A percentile compares a stretch with the other conserved stretches of the same genome.
These are phyloP conservation scores for Trichoderma atroviride DNA, from an alignment of 2,329 filamentous ascomycete species.

Conservation along the genomic window DNA sequence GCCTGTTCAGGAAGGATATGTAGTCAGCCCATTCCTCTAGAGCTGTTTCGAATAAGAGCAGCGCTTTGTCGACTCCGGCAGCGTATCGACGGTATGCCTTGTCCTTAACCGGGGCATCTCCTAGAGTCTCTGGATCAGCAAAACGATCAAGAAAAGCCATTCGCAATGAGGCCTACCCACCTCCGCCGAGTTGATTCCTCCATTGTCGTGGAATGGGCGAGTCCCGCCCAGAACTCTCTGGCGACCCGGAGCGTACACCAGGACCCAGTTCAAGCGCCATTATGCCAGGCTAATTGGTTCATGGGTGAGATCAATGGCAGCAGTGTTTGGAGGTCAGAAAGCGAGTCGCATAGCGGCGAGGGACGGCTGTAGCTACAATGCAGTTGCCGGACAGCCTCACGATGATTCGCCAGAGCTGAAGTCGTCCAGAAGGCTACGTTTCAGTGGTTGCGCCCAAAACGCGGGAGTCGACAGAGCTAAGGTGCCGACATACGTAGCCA, in stretches of 20 bases:
- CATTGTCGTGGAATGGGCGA: slow-evolving; percentile 76
- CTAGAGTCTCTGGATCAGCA: slow-evolving; percentile 37
- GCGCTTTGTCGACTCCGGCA: slow-evolving; percentile 79
- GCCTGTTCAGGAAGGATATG: slow-evolving; percentile 89
- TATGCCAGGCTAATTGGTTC: slow-evolving; percentile 35
- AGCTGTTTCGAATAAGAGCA: slow-evolving; percentile 87
- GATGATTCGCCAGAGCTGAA: slow-evolving; percentile 17
- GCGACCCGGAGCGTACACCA: slow-evolving; percentile 66
- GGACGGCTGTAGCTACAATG: neutral
- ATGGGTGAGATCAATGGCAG: slow-evolving; percentile 19
- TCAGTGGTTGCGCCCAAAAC: slow-evolving; percentile 21
- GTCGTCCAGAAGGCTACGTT: slow-evolving; percentile 26
- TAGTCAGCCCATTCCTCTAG: slow-evolving; percentile 99
- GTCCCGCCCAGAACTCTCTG: slow-evolving; percentile 80
- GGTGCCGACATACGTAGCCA: slow-evolving; percentile 5
- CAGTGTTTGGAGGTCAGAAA: slow-evolving; percentile 1
- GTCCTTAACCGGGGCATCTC: slow-evolving; percentile 62
- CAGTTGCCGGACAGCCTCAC: slow-evolving; percentile 14
- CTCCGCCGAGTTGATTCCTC: slow-evolving; percentile 75
- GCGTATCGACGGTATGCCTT: slow-evolving; percentile 86
- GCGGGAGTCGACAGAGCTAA: neutral
- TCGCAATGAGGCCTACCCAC: slow-evolving; percentile 51
- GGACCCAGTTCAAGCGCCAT: slow-evolving; percentile 68
- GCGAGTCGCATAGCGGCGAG: slow-evolving; percentile 24
- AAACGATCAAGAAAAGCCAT: neutral